Percentiles rank a stretch among this genome's conserved stretches.
These are phyloP conservation scores for Trypanosoma melophagium DNA, from an alignment of 208 protist genomes.

Conservation along the genomic window DNA sequence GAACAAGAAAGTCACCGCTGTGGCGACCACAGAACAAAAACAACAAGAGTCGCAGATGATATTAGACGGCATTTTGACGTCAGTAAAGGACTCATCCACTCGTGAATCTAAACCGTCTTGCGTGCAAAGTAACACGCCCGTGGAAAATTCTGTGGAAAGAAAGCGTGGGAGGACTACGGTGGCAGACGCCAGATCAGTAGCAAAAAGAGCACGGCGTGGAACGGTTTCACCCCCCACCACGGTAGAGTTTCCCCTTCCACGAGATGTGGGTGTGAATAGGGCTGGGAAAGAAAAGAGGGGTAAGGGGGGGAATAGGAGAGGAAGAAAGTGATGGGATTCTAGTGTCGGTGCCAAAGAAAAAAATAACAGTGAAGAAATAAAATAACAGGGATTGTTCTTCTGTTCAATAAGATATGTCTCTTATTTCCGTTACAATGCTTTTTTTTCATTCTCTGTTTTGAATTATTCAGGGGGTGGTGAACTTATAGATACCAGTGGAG, in stretches of 20 bases:
- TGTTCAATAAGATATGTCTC: too few species aligned
- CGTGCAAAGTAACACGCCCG: neutral
- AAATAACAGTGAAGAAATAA: neutral
- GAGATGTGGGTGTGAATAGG: slow-evolving; percentile 6
- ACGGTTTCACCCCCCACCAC: neutral
- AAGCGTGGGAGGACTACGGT: neutral
- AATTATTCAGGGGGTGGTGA: neutral
- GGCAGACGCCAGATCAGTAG: neutral
- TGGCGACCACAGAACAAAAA: neutral
- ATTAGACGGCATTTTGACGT: neutral
- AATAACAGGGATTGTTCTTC: too few species aligned
- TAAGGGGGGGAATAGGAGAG: neutral
- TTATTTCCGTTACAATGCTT: too few species aligned
- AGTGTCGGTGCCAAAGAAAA: neutral
- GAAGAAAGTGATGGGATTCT: too few species aligned
- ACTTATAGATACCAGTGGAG: neutral
- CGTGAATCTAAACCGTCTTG: neutral
- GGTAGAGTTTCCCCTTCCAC: slow-evolving; percentile 26
- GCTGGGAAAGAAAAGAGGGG: slow-evolving; percentile 1
- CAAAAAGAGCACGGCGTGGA: neutral
- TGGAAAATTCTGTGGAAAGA: neutral
- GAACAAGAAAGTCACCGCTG: neutral
- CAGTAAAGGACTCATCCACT: neutral
- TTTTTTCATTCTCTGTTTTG: too few species aligned
- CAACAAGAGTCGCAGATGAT: neutral